phyloP scores from a whole-genome alignment of 495 filamentous ascomycete species.

The Tuber umbilicatum region DNA sequence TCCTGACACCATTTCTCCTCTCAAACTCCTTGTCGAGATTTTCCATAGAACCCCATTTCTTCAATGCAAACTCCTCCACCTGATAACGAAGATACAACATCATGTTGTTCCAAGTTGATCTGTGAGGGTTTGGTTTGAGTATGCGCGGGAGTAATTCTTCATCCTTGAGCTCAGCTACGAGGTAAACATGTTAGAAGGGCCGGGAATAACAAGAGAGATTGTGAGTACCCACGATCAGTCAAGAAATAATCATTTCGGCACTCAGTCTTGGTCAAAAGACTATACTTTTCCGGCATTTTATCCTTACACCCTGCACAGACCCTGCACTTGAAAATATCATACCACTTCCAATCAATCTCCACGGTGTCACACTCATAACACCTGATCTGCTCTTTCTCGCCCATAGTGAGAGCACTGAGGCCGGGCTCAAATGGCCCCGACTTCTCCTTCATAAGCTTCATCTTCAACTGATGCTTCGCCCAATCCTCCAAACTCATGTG shows the following conservation, averaged over 20 bases:
- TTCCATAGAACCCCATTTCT: constrained; percentile 80
- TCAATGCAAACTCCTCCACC: constrained; percentile 74
- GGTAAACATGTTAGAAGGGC: not conserved
- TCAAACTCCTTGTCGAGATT: constrained; percentile 86
- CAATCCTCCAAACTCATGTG: constrained; percentile 91
- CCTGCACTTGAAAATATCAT: constrained; percentile 63
- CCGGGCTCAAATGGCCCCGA: constrained; percentile 81
- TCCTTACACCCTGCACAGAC: constrained; percentile 80
- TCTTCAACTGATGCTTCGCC: constrained; percentile 70
- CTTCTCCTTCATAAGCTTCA: constrained; percentile 62
- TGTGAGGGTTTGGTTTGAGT: constrained; percentile 87
- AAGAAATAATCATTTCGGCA: constrained; percentile 89
- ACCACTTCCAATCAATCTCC: constrained; percentile 94
- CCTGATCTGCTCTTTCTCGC: constrained; percentile 57
- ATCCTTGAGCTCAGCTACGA: constrained; percentile 74
- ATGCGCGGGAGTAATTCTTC: constrained; percentile 78
- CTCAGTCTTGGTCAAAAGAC: constrained; percentile 91
- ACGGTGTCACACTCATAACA: constrained; percentile 76
- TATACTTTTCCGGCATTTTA: constrained; percentile 82
- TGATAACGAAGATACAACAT: constrained; percentile 92
- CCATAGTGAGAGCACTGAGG: constrained; percentile 59
- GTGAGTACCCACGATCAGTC: constrained; percentile 67
- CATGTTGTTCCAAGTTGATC: constrained; percentile 95
- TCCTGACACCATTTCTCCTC: constrained; percentile 70
- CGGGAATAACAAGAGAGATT: not conserved